Percentiles rank a stretch among this genome's conserved stretches.
Evolutionary conservation across 2,329 filamentous ascomycete genomes (phyloP).

Genomic region (Penicillium psychrosexuale): DNA sequence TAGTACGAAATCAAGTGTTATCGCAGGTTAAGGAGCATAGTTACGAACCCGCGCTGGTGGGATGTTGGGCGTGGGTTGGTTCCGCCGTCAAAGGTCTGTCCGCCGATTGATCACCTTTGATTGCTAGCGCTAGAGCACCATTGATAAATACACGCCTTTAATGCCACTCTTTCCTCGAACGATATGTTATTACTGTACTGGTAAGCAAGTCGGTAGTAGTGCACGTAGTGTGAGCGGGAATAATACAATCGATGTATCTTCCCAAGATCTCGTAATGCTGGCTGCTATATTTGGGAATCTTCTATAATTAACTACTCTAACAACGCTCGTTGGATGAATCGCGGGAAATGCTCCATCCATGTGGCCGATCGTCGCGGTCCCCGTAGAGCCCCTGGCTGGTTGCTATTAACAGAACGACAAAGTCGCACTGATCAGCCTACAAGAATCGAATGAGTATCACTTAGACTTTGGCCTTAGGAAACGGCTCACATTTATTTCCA

Average conservation of each 20-base stretch:
- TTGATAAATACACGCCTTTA: not conserved
- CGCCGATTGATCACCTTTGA: not conserved
- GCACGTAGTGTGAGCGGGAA: too few relatives aligned
- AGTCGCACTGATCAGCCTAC: too few relatives aligned
- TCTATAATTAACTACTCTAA: not conserved
- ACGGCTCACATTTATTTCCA: too few relatives aligned
- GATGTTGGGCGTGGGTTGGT: not conserved
- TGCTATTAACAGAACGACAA: too few relatives aligned
- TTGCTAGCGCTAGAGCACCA: not conserved
- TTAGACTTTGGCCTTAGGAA: too few relatives aligned
- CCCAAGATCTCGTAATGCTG: not conserved
- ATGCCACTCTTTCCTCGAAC: not conserved
- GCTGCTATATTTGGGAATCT: too few relatives aligned
- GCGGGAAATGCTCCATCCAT: not conserved
- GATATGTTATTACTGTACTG: too few relatives aligned
- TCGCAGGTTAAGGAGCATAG: slow-evolving; percentile 22
- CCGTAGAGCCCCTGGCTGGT: too few relatives aligned
- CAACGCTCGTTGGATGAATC: too few relatives aligned
- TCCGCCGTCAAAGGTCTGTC: not conserved
- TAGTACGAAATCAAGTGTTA: slow-evolving; percentile 26
- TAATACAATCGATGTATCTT: not conserved
- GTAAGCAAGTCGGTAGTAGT: not conserved
- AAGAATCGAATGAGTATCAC: too few relatives aligned
- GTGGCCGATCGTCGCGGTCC: not conserved
- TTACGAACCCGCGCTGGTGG: not conserved